A percentile compares a stretch with the other conserved stretches of the same genome.
Conservation (phyloP, 2,329 filamentous ascomycete species). For the Daldinia sp. region DNA sequence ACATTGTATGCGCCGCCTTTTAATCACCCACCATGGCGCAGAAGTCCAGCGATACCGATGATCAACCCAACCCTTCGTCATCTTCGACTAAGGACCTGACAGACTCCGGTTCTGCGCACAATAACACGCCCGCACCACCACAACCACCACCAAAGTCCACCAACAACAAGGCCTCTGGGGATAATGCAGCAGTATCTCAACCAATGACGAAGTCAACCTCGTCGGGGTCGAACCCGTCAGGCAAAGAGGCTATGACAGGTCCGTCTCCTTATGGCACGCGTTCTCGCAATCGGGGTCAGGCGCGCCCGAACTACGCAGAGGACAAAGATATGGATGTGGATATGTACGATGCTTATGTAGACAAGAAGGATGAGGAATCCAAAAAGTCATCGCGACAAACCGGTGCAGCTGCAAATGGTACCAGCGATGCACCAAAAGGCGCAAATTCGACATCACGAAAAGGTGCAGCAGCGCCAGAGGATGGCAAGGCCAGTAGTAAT, state of each 20-base stretch:
- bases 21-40: conserved; percentile 49
- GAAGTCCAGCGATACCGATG: conserved; percentile 47
- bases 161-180: conserved; percentile 41
- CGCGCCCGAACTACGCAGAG: conserved; percentile 94
- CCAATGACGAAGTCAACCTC: conserved; percentile 59
- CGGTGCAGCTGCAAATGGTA: conserved; percentile 48
- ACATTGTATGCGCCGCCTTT: conserved; percentile 48
- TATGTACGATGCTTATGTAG: conserved; percentile 72
- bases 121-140: conserved; percentile 44
- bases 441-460: conserved; percentile 52
- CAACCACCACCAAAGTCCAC: conserved; percentile 36
- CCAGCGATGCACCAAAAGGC: conserved; percentile 44
- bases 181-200: conserved; percentile 51
- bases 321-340: conserved; percentile 91
- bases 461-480: conserved; percentile 45
- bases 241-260: conserved; percentile 61
- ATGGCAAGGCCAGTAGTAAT: conserved; percentile 41
- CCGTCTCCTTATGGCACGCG: conserved; percentile 87
- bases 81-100: conserved; percentile 45
- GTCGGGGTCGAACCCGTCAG: conserved; percentile 54
- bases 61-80: conserved; percentile 49
- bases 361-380: conserved; percentile 63
- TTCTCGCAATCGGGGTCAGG: conserved; percentile 84
- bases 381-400: conserved; percentile 65
- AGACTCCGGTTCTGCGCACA: conserved; percentile 44